Base-by-base conservation (phyloP, 768 basidiomycete species). In the Boletus rex-veris region DNA sequence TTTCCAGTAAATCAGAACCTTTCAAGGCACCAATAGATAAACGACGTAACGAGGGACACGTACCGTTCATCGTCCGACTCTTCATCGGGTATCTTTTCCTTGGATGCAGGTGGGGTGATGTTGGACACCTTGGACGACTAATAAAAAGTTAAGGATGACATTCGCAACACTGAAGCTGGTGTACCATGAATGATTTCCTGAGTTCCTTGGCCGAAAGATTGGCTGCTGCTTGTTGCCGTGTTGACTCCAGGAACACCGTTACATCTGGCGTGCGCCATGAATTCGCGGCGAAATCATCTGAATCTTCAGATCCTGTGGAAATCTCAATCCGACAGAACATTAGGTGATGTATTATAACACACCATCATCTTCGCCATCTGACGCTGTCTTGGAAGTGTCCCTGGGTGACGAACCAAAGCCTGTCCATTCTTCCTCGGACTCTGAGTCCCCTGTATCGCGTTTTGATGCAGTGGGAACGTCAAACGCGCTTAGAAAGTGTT, bases 61-160 rank as follows among this genome's bases (percentile, higher is more conserved):
- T 64, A 85, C 85, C 72, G 70, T 58, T 87, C 86, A 18, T 84
- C 79, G 42, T 80, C 83, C n/a, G 73, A 73, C 2, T 81, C 78
- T 36, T 69, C 72, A 16, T 68, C 54, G 12, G 67, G 61, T 50
- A 67, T 44, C 36, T 42, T 52, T 47, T 47, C 48, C 30, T 48
- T 53, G 45, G 57, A 70, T 40, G 61, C 5, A 15, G 53, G 38
- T 11, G 39, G 47, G 6, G 75, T 77, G 28, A 91, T 54, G 61
- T 83, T 85, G 18, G 80, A 77, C 21, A 90, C 80, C 72, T 86
- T 92, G 21, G 91, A 90, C 4, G 90, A 93, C 90, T 91, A 44
- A 45, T 40, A 45, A 48, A 58, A 38, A 16, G 53, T 14, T 53
- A 39, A 58, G 44, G n/a, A 24, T 37, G 39, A 36, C 26, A 28